Conservation (phyloP, 768 basidiomycete species). For the Ramaria sp. region DNA sequence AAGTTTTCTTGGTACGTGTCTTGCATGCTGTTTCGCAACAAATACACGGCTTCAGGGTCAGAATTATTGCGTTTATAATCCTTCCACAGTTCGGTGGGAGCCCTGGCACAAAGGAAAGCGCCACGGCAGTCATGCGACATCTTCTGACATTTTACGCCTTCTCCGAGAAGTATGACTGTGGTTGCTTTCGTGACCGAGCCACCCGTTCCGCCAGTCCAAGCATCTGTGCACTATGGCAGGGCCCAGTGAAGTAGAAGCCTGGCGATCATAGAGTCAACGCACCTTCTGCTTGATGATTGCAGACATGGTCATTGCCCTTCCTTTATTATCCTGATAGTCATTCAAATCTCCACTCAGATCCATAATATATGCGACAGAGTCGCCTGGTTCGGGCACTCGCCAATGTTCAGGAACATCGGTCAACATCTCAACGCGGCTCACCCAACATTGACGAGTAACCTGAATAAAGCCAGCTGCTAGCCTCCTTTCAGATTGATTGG, state of each 20-base stretch:
- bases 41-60: neutral
- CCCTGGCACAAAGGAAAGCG: constrained; percentile 4
- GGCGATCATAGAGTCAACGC: neutral
- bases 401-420: constrained; percentile 1
- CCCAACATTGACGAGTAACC: constrained; percentile 7
- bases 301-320: constrained; percentile 4
- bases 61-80: constrained; percentile 1
- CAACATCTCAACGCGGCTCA: neutral
- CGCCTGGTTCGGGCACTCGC: neutral
- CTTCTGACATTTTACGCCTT: constrained; percentile 9
- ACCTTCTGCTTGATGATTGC: constrained; percentile 10
- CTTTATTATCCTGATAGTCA: neutral
- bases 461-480: neutral
- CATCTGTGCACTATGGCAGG: constrained; percentile 4
- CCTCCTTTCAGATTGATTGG: neutral
- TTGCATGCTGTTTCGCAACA: neutral
- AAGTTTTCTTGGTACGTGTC: neutral
- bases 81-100: neutral
- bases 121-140: constrained; percentile 10
- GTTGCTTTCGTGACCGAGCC: constrained; percentile 8
- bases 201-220: constrained; percentile 6
- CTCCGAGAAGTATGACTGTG: constrained; percentile 1
- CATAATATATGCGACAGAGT: constrained; percentile 2
- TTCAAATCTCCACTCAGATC: neutral
- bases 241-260: neutral